Base-by-base conservation (phyloP, 139 green algal genomes). In the Astrephomene gubernaculifera region DNA sequence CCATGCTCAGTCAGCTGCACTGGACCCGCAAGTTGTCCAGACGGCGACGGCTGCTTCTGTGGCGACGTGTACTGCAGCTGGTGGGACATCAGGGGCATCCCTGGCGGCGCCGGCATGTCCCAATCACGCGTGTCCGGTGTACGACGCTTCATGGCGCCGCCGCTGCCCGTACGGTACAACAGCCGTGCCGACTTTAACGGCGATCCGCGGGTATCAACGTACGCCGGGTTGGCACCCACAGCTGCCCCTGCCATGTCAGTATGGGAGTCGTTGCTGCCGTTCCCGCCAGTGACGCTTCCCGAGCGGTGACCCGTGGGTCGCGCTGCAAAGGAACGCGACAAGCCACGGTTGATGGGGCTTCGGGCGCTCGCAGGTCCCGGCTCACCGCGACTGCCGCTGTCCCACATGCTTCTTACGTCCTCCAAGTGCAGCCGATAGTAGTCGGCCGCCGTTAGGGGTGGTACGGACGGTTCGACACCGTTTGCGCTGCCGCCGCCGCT, bases 41-140 rank as follows among this genome's bases (percentile, higher is more conserved):
- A 29, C 25, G 19, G 24, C 60, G 19, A 2, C 19, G 60, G 2
- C 2, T 27, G 19, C 27, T 29, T 29, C 4, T 29, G 8, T 3
- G 35, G 33, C 65, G 35, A 19, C 22, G 10, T 24, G 35, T 54
- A 38, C 29, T 63, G 76, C 27, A 61, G 39, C 76, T 53, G 76
- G 5, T 83, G 60, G 41, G 44, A 22, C 60, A 22, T 14, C 19
- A 29, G 8, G 21, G 49, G 22, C 5, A 31, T 63, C 29, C 61
- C 45, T 1, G 78, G 78, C 43, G 65, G 44, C 25, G 52, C 31
- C 25, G 64, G 79, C 45, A 79, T 36, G 79, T 86, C 79, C 64
- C 64, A 86, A 41, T 86, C 79, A 25, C 68, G 65, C 33, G 79
- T 86, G 49, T 86, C 79, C 12, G 79, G 79, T 25, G 79, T 86